phyloP scores from a whole-genome alignment of 2,329 filamentous ascomycete species.

The Sporothrix brasiliensis region DNA sequence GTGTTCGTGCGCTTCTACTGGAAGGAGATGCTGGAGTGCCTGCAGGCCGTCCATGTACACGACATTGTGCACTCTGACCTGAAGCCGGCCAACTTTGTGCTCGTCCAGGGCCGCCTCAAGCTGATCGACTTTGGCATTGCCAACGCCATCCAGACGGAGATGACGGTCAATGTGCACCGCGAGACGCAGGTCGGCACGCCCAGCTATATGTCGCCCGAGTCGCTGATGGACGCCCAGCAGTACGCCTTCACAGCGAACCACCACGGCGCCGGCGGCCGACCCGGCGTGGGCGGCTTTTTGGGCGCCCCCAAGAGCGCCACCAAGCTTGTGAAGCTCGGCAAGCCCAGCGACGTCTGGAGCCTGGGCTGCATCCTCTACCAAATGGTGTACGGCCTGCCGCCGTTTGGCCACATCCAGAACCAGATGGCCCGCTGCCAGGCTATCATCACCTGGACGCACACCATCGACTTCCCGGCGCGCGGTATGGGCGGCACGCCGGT shows the following conservation, averaged over 20 bases:
- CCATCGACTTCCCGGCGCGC: conserved; percentile 70
- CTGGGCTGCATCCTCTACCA: conserved; percentile 96
- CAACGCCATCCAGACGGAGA: conserved; percentile 91
- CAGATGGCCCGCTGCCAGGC: conserved; percentile 84
- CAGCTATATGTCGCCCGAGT: conserved; percentile 98
- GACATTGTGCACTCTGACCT: conserved; percentile 97
- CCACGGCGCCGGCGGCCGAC: conserved; percentile 46
- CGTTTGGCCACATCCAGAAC: conserved; percentile 89
- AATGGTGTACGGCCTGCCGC: conserved; percentile 96
- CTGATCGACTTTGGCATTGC: conserved; percentile 99
- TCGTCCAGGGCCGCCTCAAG: conserved; percentile 87
- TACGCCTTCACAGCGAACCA: conserved; percentile 47
- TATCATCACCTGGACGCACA: conserved; percentile 77
- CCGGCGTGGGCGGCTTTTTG: conserved; percentile 35
- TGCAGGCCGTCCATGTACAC: conserved; percentile 82
- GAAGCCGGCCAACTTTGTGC: conserved; percentile 95
- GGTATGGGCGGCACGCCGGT: conserved; percentile 68
- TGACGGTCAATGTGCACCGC: conserved; percentile 96
- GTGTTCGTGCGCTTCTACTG: conserved; percentile 97
- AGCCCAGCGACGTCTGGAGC: conserved; percentile 94
- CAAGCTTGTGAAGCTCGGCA: conserved; percentile 93
- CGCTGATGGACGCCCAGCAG: conserved; percentile 79
- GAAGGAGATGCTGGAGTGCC: conserved; percentile 98
- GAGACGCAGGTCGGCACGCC: conserved; percentile 94
- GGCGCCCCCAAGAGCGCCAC: conserved; percentile 51